Base-by-base conservation (phyloP, 78 protist species). In the Dictyostelium firmibasis region DNA sequence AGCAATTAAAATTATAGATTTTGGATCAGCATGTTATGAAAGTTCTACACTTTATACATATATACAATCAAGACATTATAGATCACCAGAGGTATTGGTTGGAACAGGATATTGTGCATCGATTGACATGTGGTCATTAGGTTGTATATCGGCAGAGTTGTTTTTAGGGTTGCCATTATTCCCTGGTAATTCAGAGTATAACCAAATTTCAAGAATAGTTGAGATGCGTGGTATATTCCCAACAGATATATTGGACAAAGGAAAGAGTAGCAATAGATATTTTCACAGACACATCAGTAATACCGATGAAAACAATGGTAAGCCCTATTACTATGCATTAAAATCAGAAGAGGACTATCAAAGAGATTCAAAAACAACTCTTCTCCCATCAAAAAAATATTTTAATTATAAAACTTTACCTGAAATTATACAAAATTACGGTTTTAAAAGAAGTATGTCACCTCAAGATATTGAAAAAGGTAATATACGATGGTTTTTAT, bases 11-110 rank as follows among this genome's bases (percentile, higher is more conserved):
- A 76, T 97, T 69, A 97, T 98, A 70, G 99, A 98, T 84, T 98
- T 97, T 74, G 99, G 99, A 72, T 95, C 98, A 4, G 98, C 99
- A 5, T 97, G 98, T 77, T 89, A 20, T 33, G 97, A 83, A 60
- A 77, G 43, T 20, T 57, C 91, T 27, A 78, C 98, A 10, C 38
- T 98, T 53, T 98, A 98, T 95, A 76, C 99, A 0, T 98, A 98
- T 92, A 97, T 98, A 41, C 99, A 98, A 60, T 97, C 99, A 16
- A 89, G 99, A 25, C 98, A 97, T 78, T 98, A 98, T 84, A 89
- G 99, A 29, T 86, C 99, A 57, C 99, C 99, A 35, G 99, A 99
- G 74, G 98, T 99, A 27, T 83, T 99, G 5, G 69, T 98, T 25
- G 99, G 99, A 20, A 25, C 60, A 8, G 76, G 33, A n/a, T 96